Conservation (phyloP, 805 yeast genomes). For the Priceomyces fermenticarens region DNA sequence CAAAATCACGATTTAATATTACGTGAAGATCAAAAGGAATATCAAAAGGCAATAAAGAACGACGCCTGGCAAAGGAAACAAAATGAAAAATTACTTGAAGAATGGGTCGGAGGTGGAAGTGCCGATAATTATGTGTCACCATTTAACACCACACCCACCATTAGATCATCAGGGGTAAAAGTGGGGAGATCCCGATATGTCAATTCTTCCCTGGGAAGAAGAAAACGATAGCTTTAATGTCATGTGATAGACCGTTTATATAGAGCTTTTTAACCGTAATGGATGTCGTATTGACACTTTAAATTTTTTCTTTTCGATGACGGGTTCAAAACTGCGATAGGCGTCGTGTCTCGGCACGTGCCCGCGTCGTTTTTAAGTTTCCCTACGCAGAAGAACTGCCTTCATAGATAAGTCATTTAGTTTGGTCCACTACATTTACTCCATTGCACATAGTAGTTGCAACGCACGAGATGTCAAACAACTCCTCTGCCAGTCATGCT, state of each 20-base stretch:
- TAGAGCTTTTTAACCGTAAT: background rate
- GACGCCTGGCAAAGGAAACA: slow-evolving; percentile 85
- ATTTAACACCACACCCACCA: slow-evolving; percentile 47
- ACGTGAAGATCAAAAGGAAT: slow-evolving; percentile 94
- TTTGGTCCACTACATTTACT: too few species aligned
- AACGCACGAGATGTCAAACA: slow-evolving; percentile 5
- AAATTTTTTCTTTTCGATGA: background rate
- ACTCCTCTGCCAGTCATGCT: slow-evolving; percentile 33
- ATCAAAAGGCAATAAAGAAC: slow-evolving; percentile 79
- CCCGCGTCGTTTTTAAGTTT: too few species aligned
- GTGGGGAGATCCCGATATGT: slow-evolving; percentile 86
- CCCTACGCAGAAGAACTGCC: too few species aligned
- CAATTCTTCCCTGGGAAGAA: slow-evolving; percentile 52
- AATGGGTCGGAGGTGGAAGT: slow-evolving; percentile 93
- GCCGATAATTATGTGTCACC: slow-evolving; percentile 88
- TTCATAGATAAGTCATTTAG: too few species aligned
- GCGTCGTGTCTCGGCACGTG: too few species aligned
- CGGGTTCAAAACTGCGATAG: too few species aligned
- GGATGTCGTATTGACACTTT: background rate
- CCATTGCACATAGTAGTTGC: too few species aligned
- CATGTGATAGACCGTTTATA: too few species aligned
- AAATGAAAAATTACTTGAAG: slow-evolving; percentile 79
- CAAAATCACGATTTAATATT: slow-evolving; percentile 56
- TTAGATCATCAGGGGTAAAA: slow-evolving; percentile 58
- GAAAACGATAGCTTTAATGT: slow-evolving; percentile 9